phyloP scores from a whole-genome alignment of 2,329 filamentous ascomycete genomes.

The Thyridium curvatum region DNA sequence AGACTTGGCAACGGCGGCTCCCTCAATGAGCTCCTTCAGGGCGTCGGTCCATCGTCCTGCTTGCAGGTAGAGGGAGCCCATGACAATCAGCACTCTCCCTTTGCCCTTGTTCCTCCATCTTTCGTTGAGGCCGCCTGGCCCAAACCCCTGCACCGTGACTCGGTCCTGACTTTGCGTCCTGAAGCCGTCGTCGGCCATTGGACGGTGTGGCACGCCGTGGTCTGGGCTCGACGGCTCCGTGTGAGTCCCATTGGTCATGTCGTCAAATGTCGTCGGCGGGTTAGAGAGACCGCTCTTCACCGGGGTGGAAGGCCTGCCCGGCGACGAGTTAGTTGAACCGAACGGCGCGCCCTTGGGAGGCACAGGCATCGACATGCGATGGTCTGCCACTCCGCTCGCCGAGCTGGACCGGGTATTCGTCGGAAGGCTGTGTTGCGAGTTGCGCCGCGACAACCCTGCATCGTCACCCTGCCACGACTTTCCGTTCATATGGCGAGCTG shows the following conservation, averaged over 20 bases:
- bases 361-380: constrained; percentile 77
- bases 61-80: constrained; percentile 82
- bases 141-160: constrained; percentile 66
- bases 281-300: constrained; percentile 41
- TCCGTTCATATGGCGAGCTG: constrained; percentile 32
- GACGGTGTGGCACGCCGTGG: constrained; percentile 21
- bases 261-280: constrained; percentile 42
- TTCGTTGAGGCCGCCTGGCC: constrained; percentile 65
- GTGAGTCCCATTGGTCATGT: constrained; percentile 26
- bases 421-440: constrained; percentile 47
- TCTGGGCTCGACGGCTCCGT: constrained; percentile 35
- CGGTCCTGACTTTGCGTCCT: constrained; percentile 47
- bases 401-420: constrained; percentile 46
- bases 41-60: constrained; percentile 88
- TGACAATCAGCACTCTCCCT: constrained; percentile 69
- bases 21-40: constrained; percentile 74
- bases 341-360: constrained; percentile 40
- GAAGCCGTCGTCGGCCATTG: constrained; percentile 34
- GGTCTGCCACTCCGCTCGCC: constrained; percentile 47
- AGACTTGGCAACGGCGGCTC: constrained; percentile 67
- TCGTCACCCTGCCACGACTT: constrained; percentile 34
- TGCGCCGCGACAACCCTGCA: constrained; percentile 36
- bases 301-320: constrained; percentile 44
- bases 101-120: constrained; percentile 75
- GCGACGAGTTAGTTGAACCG: constrained; percentile 37